Conservation (phyloP, 2,329 filamentous ascomycete genomes). For the Claviceps digitariae region DNA sequence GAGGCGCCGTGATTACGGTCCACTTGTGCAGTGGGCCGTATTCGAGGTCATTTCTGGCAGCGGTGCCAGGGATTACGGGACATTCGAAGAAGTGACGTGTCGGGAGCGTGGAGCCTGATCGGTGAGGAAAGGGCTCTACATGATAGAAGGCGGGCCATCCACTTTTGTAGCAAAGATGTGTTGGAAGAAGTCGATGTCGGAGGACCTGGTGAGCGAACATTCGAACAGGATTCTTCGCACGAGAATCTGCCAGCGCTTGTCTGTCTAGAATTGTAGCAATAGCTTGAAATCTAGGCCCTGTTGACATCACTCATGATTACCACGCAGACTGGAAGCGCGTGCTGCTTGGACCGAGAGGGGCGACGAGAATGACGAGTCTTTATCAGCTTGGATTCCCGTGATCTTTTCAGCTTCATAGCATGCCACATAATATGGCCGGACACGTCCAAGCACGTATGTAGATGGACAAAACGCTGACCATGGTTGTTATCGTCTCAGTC, state of each 20-base stretch:
- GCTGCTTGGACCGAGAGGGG: background rate
- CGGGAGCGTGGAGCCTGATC: background rate
- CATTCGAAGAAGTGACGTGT: too few species aligned
- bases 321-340: background rate
- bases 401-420: too few species aligned
- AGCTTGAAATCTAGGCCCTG: background rate
- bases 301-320: background rate
- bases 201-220: background rate
- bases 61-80: background rate
- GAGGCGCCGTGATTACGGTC: background rate
- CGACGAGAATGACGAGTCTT: background rate
- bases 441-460: too few species aligned
- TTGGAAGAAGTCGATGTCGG: background rate
- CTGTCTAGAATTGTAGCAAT: background rate
- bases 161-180: background rate
- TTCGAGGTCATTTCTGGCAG: background rate
- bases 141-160: background rate
- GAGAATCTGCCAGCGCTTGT: background rate
- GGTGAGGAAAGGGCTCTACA: constrained; percentile 3
- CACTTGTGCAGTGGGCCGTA: background rate
- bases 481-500: too few species aligned
- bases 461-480: too few species aligned
- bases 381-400: too few species aligned
- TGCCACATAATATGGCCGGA: too few species aligned
- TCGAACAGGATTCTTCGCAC: background rate